Base-by-base conservation (phyloP, 768 basidiomycete species). In the Boletus bicolor region DNA sequence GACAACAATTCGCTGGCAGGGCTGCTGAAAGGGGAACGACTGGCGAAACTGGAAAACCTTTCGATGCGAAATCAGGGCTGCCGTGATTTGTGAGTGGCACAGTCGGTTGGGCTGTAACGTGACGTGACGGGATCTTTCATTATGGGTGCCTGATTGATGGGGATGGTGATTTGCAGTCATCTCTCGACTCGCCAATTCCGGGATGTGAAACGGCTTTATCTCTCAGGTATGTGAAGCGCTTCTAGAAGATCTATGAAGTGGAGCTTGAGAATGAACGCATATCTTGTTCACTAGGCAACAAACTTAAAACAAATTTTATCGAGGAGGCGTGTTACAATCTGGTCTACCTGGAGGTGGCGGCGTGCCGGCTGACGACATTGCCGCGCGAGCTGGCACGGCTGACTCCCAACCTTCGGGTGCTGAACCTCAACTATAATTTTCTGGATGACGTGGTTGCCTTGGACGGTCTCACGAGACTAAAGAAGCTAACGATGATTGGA, bases 381-480 rank as follows among this genome's bases (percentile, higher is more conserved):
- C 95, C 95, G n/a, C 64, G 71, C 61, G 79, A 82, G 41, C 76
- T 97, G 62, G 79, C 80, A 51, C 67, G 67, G 44, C 73, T 89
- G 53, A 75, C 86, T 46, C 96, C 97, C 34, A 97, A 95, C 72
- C 73, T 98, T 65, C 85, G 93, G 52, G 86, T 86, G 56, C 76
- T 98, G 73, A 98, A 98, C 77, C 82, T 98, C 61, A 96, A 98
- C 79, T 96, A 97, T 79, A 98, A 98, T 72, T 98, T 95, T 72
- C 68, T 98, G 70, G 84, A 93, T 63, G 86, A 90, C 73, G 73
- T 83, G 51, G 72, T 79, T 59, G 73, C 77, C 48, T 76, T 99
- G 54, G 80, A 80, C 49, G 92, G 90, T 12, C 78, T 98, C 58
- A 76, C 73, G 56, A 76, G 91, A 66, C 73, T 98, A 72, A 81